phyloP scores from a whole-genome alignment of 2,329 filamentous ascomycete species.

The Cordyceps tenuipes region DNA sequence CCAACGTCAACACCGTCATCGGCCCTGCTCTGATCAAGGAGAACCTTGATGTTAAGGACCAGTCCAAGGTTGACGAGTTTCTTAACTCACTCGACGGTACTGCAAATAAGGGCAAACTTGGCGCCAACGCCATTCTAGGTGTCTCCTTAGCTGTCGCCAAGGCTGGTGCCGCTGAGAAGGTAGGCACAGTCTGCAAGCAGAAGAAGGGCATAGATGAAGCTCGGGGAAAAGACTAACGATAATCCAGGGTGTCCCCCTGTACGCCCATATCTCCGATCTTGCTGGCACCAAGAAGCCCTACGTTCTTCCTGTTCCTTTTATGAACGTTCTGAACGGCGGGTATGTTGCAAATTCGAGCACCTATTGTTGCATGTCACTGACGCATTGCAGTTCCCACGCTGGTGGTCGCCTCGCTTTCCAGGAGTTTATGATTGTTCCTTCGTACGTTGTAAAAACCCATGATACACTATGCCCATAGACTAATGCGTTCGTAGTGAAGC shows the following conservation, averaged over 20 bases:
- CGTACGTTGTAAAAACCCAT: constrained; percentile 40
- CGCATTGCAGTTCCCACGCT: constrained; percentile 66
- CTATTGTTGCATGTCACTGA: constrained; percentile 14
- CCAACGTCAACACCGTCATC: constrained; percentile 77
- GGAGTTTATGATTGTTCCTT: constrained; percentile 92
- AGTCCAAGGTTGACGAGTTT: constrained; percentile 75
- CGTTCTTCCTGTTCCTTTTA: constrained; percentile 83
- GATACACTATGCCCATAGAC: constrained; percentile 11
- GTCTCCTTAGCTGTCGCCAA: constrained; percentile 79
- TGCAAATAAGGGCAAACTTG: constrained; percentile 77
- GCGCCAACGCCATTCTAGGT: constrained; percentile 83
- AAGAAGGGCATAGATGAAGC: too few relatives aligned
- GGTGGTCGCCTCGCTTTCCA: constrained; percentile 93
- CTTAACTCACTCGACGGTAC: constrained; percentile 79
- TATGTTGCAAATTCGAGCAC: constrained; percentile 22
- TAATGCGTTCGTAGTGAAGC: constrained; percentile 49
- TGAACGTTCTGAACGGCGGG: constrained; percentile 84
- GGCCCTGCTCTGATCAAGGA: constrained; percentile 76
- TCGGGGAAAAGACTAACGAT: constrained; percentile 11
- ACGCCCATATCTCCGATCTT: constrained; percentile 80
- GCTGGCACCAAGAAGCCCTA: constrained; percentile 88
- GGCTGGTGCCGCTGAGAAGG: constrained; percentile 83
- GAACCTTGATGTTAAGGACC: constrained; percentile 77
- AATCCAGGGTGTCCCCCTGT: constrained; percentile 64
- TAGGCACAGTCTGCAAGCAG: constrained; percentile 19